A percentile compares a stretch with the other conserved stretches of the same genome.
Evolutionary conservation across 2,329 filamentous ascomycete species (phyloP).

Genomic region (Apiospora rasikravindrae): DNA sequence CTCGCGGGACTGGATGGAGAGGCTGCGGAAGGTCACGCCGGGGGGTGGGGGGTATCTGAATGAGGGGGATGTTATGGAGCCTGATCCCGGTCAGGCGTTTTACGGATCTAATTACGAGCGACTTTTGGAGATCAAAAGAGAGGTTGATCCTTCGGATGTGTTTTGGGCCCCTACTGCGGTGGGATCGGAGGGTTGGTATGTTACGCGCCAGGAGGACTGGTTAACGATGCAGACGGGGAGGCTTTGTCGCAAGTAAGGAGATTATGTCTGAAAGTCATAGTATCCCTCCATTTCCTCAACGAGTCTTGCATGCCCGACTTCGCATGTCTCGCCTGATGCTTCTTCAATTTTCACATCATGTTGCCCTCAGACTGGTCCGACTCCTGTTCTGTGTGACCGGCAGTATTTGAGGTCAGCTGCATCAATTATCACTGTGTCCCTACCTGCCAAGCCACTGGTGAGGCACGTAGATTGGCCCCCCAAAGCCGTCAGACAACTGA

Average conservation of each 20-base stretch:
- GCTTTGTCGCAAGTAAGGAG: background rate
- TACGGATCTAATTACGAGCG: conserved; percentile 48
- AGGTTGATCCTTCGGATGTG: conserved; percentile 21
- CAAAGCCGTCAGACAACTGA: background rate
- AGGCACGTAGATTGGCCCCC: background rate
- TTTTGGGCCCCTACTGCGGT: conserved; percentile 12
- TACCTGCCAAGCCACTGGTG: background rate
- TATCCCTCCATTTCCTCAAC: too few species aligned
- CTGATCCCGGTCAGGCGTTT: conserved; percentile 46
- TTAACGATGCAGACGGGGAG: background rate
- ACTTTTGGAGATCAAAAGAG: conserved; percentile 49
- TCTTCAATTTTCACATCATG: background rate
- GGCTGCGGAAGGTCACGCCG: conserved; percentile 29
- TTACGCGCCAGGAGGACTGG: conserved; percentile 13
- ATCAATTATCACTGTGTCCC: background rate
- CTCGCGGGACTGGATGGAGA: background rate
- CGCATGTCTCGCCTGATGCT: too few species aligned
- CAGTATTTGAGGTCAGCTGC: background rate
- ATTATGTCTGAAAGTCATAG: too few species aligned
- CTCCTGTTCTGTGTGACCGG: background rate
- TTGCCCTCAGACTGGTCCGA: background rate
- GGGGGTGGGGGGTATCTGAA: conserved; percentile 50
- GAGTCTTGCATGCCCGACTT: too few species aligned
- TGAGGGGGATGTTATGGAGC: conserved; percentile 52
- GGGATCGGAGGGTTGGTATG: background rate